Conservation (phyloP, 2,329 filamentous ascomycete species). For the Aspergillus terreus region DNA sequence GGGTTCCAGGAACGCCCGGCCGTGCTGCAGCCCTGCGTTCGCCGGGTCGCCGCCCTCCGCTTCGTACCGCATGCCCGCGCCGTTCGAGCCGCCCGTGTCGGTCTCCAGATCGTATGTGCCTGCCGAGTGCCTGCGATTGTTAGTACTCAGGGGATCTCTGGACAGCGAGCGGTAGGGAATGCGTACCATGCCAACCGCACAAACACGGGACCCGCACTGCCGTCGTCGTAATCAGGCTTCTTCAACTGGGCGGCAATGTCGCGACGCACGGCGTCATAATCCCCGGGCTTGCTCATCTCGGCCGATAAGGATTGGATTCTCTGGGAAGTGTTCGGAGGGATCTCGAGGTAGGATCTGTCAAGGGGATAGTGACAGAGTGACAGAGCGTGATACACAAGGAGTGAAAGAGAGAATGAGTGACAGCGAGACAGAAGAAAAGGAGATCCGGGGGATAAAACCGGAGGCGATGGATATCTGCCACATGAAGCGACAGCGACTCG, state of each 20-base stretch:
- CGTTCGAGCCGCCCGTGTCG: slow-evolving; percentile 62
- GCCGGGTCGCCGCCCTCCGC: slow-evolving; percentile 61
- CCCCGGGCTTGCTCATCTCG: slow-evolving; percentile 35
- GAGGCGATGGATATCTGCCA: slow-evolving; percentile 15
- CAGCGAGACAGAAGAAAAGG: slow-evolving; percentile 6
- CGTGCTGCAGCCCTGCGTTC: slow-evolving; percentile 62
- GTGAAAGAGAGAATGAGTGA: background rate
- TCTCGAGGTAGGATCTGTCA: background rate
- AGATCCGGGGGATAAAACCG: background rate
- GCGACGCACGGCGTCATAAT: slow-evolving; percentile 50
- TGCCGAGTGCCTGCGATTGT: slow-evolving; percentile 52
- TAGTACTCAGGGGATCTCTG: background rate
- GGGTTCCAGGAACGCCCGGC: slow-evolving; percentile 61
- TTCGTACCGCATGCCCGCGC: slow-evolving; percentile 64
- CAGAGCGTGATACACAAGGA: background rate
- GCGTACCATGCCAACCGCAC: slow-evolving; percentile 60
- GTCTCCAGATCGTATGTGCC: slow-evolving; percentile 59
- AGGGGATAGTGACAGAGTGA: background rate
- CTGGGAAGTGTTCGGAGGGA: background rate
- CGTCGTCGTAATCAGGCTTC: slow-evolving; percentile 63
- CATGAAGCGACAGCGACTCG: slow-evolving; percentile 23
- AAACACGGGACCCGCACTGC: slow-evolving; percentile 60
- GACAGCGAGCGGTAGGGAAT: no score
- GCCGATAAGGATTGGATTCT: slow-evolving; percentile 17
- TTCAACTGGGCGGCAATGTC: slow-evolving; percentile 53